phyloP scores from a whole-genome alignment of 192 early-diverging fungal genomes.

The Podochytrium sp. region DNA sequence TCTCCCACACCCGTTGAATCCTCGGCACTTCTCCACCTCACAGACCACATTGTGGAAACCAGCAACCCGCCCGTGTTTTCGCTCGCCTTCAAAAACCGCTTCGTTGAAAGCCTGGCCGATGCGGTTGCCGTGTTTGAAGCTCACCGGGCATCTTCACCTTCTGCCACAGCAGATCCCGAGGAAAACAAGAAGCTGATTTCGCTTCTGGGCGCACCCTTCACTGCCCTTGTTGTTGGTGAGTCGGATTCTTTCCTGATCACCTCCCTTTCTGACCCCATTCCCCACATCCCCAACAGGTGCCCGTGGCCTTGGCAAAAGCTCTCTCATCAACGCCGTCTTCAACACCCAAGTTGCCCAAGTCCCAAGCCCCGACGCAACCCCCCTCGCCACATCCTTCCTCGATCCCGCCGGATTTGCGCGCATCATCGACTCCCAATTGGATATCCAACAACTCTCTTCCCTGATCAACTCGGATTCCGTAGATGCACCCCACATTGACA shows the following conservation, averaged over 20 bases:
- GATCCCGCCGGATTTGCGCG: constrained; percentile 18
- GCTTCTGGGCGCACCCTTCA: constrained; percentile 10
- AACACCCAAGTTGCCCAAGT: background rate
- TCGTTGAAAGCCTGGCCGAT: background rate
- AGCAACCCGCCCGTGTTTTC: background rate
- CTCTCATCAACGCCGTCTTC: constrained; percentile 18
- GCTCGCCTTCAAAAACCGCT: background rate
- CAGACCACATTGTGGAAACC: constrained; percentile 6
- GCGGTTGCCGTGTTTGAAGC: background rate
- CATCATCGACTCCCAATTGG: background rate
- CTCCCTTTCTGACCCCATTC: background rate
- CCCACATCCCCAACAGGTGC: background rate
- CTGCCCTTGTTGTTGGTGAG: constrained; percentile 11
- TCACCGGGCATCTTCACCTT: background rate
- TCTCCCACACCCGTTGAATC: background rate
- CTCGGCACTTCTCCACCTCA: background rate
- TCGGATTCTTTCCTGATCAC: background rate
- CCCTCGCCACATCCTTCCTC: background rate
- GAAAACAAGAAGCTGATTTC: background rate
- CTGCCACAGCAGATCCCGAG: background rate
- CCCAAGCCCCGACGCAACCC: background rate
- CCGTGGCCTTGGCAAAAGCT: constrained; percentile 23
- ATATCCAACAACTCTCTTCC: background rate
- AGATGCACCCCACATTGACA: constrained; percentile 5
- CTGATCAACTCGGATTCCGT: background rate